A percentile compares a stretch with the other conserved stretches of the same genome.
Evolutionary conservation across 768 basidiomycete species (phyloP).

Genomic region (Mycena epipterygia): DNA sequence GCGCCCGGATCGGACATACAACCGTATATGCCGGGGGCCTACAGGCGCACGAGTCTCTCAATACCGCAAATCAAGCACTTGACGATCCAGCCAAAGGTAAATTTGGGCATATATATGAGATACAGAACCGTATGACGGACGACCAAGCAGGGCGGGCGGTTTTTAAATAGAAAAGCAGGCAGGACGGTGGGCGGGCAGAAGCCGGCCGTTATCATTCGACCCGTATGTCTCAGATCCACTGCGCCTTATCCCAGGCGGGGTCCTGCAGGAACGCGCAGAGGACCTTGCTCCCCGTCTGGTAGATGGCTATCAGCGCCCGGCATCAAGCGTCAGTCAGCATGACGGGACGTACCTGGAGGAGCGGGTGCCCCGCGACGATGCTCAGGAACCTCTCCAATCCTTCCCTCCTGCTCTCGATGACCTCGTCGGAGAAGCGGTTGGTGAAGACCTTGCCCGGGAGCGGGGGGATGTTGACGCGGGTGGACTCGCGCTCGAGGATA

Average conservation of each 20-base stretch:
- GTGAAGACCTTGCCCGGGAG: slow-evolving; percentile 99
- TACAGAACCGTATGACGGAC: slow-evolving; percentile 5
- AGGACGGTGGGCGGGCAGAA: background rate
- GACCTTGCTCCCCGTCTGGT: slow-evolving; percentile 96
- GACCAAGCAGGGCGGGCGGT: background rate
- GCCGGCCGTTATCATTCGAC: background rate
- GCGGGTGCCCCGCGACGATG: slow-evolving; percentile 96
- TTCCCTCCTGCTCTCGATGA: slow-evolving; percentile 92
- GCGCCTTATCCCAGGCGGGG: slow-evolving; percentile 88
- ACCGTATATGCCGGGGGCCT: too few relatives aligned
- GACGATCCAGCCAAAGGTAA: background rate
- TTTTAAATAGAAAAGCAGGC: background rate
- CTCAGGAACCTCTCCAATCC: slow-evolving; percentile 96
- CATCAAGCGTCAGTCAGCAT: background rate
- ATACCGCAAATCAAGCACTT: too few relatives aligned
- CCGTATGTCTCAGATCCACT: slow-evolving; percentile 68
- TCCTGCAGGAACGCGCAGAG: slow-evolving; percentile 95
- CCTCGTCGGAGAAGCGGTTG: slow-evolving; percentile 97
- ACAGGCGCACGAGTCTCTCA: too few relatives aligned
- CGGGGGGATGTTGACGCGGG: slow-evolving; percentile 96
- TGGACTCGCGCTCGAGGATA: slow-evolving; percentile 96
- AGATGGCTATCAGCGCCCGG: slow-evolving; percentile 12
- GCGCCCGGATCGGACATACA: too few relatives aligned
- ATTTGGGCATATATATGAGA: slow-evolving; percentile 8
- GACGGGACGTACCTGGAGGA: slow-evolving; percentile 83